A percentile compares a stretch with the other conserved stretches of the same genome.
These are phyloP conservation scores for Fraxinus sp. DNA, from an alignment of 305 asterid species.

Conservation along the genomic window DNA sequence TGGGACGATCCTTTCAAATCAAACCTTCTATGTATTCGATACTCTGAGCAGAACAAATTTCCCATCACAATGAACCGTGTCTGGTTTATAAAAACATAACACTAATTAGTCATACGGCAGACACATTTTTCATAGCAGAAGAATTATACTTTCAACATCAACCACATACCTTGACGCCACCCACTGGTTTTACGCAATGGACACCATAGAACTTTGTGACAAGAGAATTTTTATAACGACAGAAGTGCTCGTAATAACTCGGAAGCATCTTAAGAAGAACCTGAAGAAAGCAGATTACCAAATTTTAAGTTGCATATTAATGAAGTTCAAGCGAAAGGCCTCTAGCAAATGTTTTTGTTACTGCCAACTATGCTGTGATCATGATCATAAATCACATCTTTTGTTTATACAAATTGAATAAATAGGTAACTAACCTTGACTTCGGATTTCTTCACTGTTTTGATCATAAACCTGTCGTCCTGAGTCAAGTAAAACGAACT, in stretches of 20 bases:
- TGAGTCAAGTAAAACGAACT: slow-evolving; percentile 35
- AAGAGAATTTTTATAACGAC: slow-evolving; percentile 77
- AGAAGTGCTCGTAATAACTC: slow-evolving; percentile 70
- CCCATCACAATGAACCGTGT: slow-evolving; percentile 98
- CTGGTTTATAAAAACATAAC: slow-evolving; percentile 29
- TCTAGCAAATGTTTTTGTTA: neutral
- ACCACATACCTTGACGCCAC: slow-evolving; percentile 75
- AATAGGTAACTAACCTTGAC: slow-evolving; percentile 43
- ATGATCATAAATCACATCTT: neutral
- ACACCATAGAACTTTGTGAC: slow-evolving; percentile 90
- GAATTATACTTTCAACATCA: slow-evolving; percentile 4
- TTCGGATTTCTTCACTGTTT: slow-evolving; percentile 65
- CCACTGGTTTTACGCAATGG: slow-evolving; percentile 95
- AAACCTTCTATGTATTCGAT: slow-evolving; percentile 82
- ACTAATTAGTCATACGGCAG: slow-evolving; percentile 16
- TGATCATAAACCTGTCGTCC: slow-evolving; percentile 32
- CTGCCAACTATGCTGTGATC: neutral
- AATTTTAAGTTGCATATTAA: slow-evolving; percentile 22
- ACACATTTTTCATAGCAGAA: neutral
- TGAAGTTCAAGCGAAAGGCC: neutral
- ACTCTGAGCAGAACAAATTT: slow-evolving; percentile 95
- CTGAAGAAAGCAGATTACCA: slow-evolving; percentile 39
- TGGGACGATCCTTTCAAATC: slow-evolving; percentile 96
- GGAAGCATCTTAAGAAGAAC: slow-evolving; percentile 95
- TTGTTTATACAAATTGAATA: slow-evolving; percentile 25